Evolutionary conservation across 768 basidiomycete genomes (phyloP).

Genomic region (Tricholomella constricta): DNA sequence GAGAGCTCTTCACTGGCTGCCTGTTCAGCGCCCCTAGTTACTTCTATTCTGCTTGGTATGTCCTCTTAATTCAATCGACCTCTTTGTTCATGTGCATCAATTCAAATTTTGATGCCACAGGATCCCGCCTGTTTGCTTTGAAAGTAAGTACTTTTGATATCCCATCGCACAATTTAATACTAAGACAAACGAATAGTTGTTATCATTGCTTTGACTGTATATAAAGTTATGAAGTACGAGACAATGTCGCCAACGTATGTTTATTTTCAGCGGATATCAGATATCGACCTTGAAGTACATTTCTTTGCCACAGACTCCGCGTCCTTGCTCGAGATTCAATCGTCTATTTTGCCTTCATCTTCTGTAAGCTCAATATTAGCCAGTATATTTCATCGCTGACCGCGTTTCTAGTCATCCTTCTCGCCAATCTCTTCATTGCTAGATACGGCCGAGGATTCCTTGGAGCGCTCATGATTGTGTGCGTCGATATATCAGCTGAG

Average conservation of each 20-base stretch:
- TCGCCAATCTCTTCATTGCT: conserved; percentile 22
- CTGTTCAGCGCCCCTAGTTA: conserved; percentile 16
- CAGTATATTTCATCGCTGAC: background rate
- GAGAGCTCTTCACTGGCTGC: conserved; percentile 19
- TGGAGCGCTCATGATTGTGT: conserved; percentile 23
- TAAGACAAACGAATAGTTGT: conserved; percentile 9
- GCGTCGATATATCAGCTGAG: background rate
- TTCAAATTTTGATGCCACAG: conserved; percentile 4
- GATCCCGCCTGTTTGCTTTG: conserved; percentile 23
- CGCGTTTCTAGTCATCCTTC: conserved; percentile 13
- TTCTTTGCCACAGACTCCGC: background rate
- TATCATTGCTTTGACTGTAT: conserved; percentile 19
- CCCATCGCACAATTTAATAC: background rate
- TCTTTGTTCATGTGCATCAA: background rate
- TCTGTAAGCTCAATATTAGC: conserved; percentile 11
- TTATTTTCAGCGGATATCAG: background rate
- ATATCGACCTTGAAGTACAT: background rate
- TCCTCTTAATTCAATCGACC: background rate
- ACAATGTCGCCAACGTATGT: conserved; percentile 16
- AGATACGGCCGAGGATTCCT: conserved; percentile 21
- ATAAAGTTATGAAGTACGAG: conserved; percentile 15
- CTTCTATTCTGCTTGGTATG: conserved; percentile 22
- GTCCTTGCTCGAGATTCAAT: conserved; percentile 26
- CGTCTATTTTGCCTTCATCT: conserved; percentile 23
- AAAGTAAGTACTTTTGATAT: conserved; percentile 14